These are phyloP conservation scores for Ustilago shanxiensis DNA, from an alignment of 1,284 basidiomycete genomes.

Conservation along the genomic window DNA sequence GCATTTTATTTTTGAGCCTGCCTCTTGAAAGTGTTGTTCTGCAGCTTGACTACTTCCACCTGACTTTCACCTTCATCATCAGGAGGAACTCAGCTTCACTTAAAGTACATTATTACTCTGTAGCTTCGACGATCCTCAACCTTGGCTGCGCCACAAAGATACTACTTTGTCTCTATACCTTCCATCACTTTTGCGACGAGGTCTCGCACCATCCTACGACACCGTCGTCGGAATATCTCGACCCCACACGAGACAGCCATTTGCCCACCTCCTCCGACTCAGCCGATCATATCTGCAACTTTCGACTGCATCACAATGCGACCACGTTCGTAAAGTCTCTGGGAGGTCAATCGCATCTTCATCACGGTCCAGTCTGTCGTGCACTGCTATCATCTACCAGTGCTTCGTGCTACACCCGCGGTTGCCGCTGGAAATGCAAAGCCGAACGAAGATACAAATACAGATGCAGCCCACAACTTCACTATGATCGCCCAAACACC, in stretches of 20 bases:
- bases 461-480: not conserved
- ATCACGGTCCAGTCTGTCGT: not conserved
- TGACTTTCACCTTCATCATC: not conserved
- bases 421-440: too few relatives aligned
- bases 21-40: not conserved
- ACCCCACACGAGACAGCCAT: not conserved
- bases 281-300: not conserved
- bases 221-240: not conserved
- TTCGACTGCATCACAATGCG: not conserved
- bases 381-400: not conserved
- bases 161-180: not conserved
- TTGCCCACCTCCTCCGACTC: not conserved
- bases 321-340: not conserved
- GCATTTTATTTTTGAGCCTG: not conserved
- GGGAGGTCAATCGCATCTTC: not conserved
- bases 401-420: not conserved
- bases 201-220: not conserved
- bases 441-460: too few relatives aligned
- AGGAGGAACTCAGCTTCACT: not conserved
- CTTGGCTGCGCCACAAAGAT: not conserved
- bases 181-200: not conserved
- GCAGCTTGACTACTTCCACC: not conserved
- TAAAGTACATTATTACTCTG: too few relatives aligned
- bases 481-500: slow-evolving; percentile 38
- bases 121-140: not conserved